Evolutionary conservation across 2,329 filamentous ascomycete species (phyloP).

Genomic region (Helotiales sp.): DNA sequence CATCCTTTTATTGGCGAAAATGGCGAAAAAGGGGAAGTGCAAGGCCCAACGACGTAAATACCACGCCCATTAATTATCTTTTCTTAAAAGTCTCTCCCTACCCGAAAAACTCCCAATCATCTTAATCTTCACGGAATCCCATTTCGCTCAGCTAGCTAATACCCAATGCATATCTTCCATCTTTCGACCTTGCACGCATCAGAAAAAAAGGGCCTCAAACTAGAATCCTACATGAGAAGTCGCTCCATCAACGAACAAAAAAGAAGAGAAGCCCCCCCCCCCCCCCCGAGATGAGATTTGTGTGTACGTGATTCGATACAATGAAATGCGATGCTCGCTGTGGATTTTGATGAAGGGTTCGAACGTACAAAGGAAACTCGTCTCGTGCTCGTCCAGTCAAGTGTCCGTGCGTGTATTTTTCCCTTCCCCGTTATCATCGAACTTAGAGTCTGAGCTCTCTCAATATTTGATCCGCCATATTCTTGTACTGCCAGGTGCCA

Average conservation of each 20-base stretch:
- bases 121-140: too few relatives aligned
- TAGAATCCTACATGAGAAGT: background rate
- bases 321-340: conserved; percentile 12
- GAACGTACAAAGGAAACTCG: conserved; percentile 22
- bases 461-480: conserved; percentile 94
- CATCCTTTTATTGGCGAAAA: too few relatives aligned
- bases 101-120: conserved; percentile 3
- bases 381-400: conserved; percentile 2
- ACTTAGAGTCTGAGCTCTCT: conserved; percentile 74
- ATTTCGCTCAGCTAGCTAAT: conserved; percentile 12
- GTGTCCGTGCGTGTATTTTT: conserved; percentile 1
- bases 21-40: background rate
- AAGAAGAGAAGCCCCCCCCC: too few relatives aligned
- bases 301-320: background rate
- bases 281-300: conserved; percentile 2
- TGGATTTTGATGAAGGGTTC: conserved; percentile 2
- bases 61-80: conserved; percentile 1
- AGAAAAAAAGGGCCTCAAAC: too few relatives aligned
- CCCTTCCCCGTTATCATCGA: background rate
- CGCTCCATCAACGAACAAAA: background rate
- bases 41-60: background rate
- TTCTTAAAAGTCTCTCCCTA: background rate
- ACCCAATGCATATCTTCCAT: conserved; percentile 5
- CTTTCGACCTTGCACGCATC: background rate
- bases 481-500: conserved; percentile 98